Evolutionary conservation across 2,329 filamentous ascomycete genomes (phyloP), one percentile per base, ranked within the genome.

Genomic region (Colletotrichum ledebouriae): DNA sequence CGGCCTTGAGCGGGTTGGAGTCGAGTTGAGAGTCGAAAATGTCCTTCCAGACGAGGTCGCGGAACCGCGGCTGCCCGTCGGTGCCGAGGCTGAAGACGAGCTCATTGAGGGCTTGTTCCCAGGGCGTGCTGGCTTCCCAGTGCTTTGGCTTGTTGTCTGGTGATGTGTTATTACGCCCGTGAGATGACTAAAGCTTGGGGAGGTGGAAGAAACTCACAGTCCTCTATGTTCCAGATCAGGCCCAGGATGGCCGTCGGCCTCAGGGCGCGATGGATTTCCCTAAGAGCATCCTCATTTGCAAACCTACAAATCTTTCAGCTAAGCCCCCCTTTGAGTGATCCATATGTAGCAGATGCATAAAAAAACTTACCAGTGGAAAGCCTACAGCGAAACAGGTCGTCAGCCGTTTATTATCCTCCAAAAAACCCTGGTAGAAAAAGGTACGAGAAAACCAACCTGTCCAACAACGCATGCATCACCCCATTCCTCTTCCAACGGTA

Each of bases 171-270:
- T 46, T 69, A 29, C 29, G 29, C 6, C 29, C 11, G 37, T 39
- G 11, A 39, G 37, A 39, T 39, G 10, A 11, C 11, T 39, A 15
- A 13, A 39, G 13, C 5, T 11, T 39, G 37, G 37, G 37, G 9
- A 33, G n/a, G 33, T 11, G 15, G 6, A 20, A 39, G 15, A 56
- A 62, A 79, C 84, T 74, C 78, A 90, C 90, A 92, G 71, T 92
- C 89, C 76, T 93, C 90, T 67, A 90, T 82, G 73, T 93, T 93
- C 91, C 92, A 94, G 60, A 94, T 89, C 76, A 92, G 77, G 13
- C 88, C 91, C 33, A 94, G 81, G 33, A 83, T 82, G 6, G 86
- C 86, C 6, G 84, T 85, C 0, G 88, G 88, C 73, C 85, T 86
- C 55, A 94, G 78, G 0, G 91, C 85, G 53, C 90, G 86, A 72